These are phyloP conservation scores for Phoenix dactylifera DNA, from an alignment of 176 grass and related monocot genomes.

Conservation along the genomic window DNA sequence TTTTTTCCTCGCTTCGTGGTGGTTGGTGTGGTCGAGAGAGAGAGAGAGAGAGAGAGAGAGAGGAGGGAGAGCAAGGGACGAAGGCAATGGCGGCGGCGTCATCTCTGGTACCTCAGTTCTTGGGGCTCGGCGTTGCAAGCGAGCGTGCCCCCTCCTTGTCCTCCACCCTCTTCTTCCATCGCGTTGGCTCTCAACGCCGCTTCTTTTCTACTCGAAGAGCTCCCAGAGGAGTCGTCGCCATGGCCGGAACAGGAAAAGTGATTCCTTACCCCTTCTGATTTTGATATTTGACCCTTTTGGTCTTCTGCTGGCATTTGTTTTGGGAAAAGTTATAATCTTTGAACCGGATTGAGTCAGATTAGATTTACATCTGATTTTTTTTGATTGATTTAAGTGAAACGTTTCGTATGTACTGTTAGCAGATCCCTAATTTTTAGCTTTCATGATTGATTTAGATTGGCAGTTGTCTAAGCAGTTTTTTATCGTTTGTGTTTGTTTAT, in stretches of 20 bases:
- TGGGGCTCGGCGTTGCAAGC: conserved; percentile 26
- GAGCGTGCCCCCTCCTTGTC: conserved; percentile 7
- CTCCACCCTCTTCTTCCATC: conserved; percentile 9
- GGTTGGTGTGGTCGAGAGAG: too few species aligned
- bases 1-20: too few species aligned
- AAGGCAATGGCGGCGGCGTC: conserved; percentile 37
- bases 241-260: conserved; percentile 99
- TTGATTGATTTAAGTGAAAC: too few species aligned
- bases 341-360: background rate
- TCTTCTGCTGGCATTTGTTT: background rate
- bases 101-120: conserved; percentile 48
- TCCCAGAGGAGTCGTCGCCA: conserved; percentile 62
- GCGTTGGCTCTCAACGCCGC: conserved; percentile 36
- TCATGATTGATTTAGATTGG: too few species aligned
- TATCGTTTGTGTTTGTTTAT: too few species aligned
- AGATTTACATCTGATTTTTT: too few species aligned
- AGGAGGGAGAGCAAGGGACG: too few species aligned
- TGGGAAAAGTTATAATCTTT: background rate
- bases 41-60: too few species aligned
- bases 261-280: background rate
- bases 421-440: too few species aligned
- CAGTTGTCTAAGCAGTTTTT: too few species aligned
- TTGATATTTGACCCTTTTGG: background rate
- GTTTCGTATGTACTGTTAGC: too few species aligned
- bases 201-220: conserved; percentile 31